phyloP scores from a whole-genome alignment of 192 early-diverging fungal species.

The Phycomyces blakesleeanus region DNA sequence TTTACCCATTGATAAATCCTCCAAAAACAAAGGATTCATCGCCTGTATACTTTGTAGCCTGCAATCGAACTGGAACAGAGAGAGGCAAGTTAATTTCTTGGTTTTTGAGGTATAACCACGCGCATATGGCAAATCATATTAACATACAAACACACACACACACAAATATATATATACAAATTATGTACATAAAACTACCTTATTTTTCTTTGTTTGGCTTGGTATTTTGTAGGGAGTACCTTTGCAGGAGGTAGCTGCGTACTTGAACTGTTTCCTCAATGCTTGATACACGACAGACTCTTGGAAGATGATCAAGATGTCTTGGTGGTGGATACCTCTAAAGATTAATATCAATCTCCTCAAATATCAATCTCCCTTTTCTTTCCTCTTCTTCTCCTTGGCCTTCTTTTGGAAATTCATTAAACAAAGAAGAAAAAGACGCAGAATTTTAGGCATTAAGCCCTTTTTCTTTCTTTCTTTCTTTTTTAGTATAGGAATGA shows the following conservation, averaged over 20 bases:
- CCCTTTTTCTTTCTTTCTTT: no score
- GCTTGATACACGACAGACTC: slow-evolving; percentile 3
- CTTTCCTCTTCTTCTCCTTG: no score
- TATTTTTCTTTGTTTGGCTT: no score
- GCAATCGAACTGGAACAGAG: slow-evolving; percentile 33
- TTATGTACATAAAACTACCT: no score
- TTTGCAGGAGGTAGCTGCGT: slow-evolving; percentile 35
- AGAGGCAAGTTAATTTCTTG: slow-evolving; percentile 31
- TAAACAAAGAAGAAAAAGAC: no score
- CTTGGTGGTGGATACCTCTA: slow-evolving; percentile 5
- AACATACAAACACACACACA: not conserved
- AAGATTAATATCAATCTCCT: not conserved
- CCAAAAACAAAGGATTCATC: no score
- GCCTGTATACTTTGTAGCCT: slow-evolving; percentile 16
- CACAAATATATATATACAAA: not conserved
- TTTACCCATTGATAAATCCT: slow-evolving; percentile 14
- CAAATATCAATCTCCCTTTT: no score
- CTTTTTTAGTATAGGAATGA: no score
- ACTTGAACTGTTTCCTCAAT: slow-evolving; percentile 7
- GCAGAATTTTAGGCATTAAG: no score
- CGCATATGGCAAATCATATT: no score
- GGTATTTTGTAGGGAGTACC: slow-evolving; percentile 4
- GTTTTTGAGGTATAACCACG: no score
- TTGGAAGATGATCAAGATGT: slow-evolving; percentile 9
- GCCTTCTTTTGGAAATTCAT: no score